Evolutionary conservation across 108 stramenopile genomes (phyloP).

Genomic region (Asterionellopsis glacialis): DNA sequence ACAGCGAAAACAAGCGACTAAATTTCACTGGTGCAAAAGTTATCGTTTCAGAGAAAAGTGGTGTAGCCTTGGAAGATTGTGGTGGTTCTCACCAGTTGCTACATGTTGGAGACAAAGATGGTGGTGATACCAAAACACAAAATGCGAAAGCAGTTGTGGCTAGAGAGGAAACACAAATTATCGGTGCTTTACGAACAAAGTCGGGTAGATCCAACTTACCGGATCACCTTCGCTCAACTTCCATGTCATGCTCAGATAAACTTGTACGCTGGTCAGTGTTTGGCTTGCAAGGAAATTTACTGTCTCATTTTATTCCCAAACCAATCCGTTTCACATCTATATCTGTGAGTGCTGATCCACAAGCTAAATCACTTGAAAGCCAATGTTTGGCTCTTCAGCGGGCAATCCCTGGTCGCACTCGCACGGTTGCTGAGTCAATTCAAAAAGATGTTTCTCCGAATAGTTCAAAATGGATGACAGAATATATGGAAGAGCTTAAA

Average conservation of each 20-base stretch:
- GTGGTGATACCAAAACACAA: not conserved
- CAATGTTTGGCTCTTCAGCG: constrained; percentile 56
- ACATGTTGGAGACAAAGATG: not conserved
- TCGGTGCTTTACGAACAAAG: constrained; percentile 79
- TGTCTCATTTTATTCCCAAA: constrained; percentile 33
- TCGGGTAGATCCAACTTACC: constrained; percentile 87
- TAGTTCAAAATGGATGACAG: not conserved
- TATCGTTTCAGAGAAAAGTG: constrained; percentile 21
- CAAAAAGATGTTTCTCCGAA: constrained; percentile 4
- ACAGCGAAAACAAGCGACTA: constrained; percentile 12
- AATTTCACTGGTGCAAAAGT: constrained; percentile 90
- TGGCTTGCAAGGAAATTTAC: constrained; percentile 69
- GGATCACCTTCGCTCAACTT: constrained; percentile 58
- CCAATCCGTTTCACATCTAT: constrained; percentile 58
- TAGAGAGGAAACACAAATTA: constrained; percentile 49
- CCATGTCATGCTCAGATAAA: constrained; percentile 93
- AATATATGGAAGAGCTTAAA: not conserved
- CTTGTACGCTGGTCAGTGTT: constrained; percentile 75
- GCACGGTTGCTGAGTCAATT: constrained; percentile 1
- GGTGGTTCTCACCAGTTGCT: constrained; percentile 19
- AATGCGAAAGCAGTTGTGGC: constrained; percentile 24
- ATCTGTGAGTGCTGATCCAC: constrained; percentile 62
- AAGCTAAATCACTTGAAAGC: constrained; percentile 12
- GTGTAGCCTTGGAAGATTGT: constrained; percentile 7
- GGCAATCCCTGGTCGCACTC: constrained; percentile 45